Evolutionary conservation across 2,329 filamentous ascomycete species (phyloP).

Genomic region (Neurospora sp.): DNA sequence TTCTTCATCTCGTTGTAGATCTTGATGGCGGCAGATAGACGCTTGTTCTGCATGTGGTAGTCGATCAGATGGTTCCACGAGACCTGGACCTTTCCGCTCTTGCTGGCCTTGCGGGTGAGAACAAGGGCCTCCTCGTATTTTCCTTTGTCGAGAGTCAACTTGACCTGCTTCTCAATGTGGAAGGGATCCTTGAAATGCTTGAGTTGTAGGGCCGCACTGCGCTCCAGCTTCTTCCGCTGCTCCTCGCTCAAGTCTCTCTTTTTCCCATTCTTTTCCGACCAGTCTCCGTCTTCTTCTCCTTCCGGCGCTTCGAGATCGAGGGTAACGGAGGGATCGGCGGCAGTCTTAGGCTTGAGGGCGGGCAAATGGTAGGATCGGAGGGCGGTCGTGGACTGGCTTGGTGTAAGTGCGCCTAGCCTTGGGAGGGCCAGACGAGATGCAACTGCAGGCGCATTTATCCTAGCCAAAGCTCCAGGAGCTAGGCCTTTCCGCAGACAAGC

Average conservation of each 20-base stretch:
- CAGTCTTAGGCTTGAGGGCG: background rate
- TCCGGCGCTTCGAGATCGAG: background rate
- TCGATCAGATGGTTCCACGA: constrained; percentile 84
- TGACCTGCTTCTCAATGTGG: constrained; percentile 60
- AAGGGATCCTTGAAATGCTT: constrained; percentile 58
- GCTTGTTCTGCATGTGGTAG: constrained; percentile 52
- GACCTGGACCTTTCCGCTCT: constrained; percentile 53
- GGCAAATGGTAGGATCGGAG: background rate
- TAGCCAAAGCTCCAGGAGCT: constrained; percentile 3
- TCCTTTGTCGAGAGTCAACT: constrained; percentile 45
- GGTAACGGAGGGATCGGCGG: background rate
- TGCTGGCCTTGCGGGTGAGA: constrained; percentile 60
- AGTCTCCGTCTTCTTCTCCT: background rate
- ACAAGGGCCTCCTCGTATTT: constrained; percentile 57
- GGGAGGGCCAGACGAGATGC: background rate
- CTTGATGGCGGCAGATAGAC: constrained; percentile 58
- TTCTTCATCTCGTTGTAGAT: constrained; percentile 99
- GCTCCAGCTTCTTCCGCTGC: constrained; percentile 22
- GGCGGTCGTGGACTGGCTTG: background rate
- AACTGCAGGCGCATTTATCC: background rate
- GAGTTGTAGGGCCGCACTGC: constrained; percentile 44
- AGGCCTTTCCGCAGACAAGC: constrained; percentile 22
- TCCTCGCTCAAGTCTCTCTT: background rate
- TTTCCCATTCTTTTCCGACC: background rate
- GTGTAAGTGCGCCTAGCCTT: background rate